These are phyloP conservation scores for Eutypella sp. DNA, from an alignment of 2,329 filamentous ascomycete species.

Conservation along the genomic window DNA sequence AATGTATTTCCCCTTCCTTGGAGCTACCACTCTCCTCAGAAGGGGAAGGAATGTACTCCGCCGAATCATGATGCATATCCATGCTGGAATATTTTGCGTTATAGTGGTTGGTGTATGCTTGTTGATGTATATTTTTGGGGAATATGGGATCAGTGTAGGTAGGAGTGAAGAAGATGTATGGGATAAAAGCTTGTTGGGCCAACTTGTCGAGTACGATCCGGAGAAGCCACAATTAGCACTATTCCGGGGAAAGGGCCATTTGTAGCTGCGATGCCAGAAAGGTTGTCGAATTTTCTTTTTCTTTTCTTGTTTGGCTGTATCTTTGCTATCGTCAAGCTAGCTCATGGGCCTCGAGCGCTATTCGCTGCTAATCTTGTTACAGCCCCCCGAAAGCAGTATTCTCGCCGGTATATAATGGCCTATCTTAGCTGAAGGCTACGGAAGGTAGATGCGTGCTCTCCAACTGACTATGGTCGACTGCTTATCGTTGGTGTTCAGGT, in stretches of 20 bases:
- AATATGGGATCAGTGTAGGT: too few relatives aligned
- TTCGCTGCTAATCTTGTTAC: conserved; percentile 52
- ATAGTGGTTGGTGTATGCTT: too few relatives aligned
- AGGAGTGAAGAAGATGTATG: neutral
- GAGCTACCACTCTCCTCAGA: conserved; percentile 12
- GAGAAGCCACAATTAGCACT: conserved; percentile 29
- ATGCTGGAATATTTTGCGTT: conserved; percentile 13
- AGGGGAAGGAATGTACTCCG: conserved; percentile 14
- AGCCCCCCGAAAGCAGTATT: conserved; percentile 39
- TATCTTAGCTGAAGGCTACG: conserved; percentile 44
- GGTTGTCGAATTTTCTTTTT: conserved; percentile 39
- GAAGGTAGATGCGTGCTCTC: conserved; percentile 32
- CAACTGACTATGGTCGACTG: conserved; percentile 31
- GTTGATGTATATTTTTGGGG: too few relatives aligned
- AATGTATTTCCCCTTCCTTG: conserved; percentile 5
- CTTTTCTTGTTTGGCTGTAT: conserved; percentile 31
- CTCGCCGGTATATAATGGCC: conserved; percentile 38
- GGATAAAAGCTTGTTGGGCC: conserved; percentile 18
- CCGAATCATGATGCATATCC: conserved; percentile 9
- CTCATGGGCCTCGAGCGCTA: conserved; percentile 60
- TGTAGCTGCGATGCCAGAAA: conserved; percentile 40
- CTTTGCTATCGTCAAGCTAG: conserved; percentile 77
- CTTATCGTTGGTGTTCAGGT: conserved; percentile 23
- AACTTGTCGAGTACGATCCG: conserved; percentile 10
- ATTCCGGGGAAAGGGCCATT: conserved; percentile 35